Percentiles rank a stretch among this genome's conserved stretches.
Evolutionary conservation across 1,284 basidiomycete genomes (phyloP).

Genomic region (Retiboletus fuscus): DNA sequence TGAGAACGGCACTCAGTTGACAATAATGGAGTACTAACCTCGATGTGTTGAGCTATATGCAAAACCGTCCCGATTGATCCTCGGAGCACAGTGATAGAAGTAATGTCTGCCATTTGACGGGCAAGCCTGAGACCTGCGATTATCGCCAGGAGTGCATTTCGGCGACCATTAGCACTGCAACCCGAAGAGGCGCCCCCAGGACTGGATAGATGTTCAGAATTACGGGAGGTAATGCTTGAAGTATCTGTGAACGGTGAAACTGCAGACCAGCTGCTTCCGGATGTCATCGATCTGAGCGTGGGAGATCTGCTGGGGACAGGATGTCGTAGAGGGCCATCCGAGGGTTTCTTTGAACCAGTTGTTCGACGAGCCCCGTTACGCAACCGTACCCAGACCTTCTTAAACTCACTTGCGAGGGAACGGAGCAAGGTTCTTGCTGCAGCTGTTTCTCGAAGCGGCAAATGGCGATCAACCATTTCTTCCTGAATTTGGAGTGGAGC

Average conservation of each 20-base stretch:
- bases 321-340: too few species aligned
- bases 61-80: constrained; percentile 31
- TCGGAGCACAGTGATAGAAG: constrained; percentile 16
- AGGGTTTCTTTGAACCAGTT: neutral
- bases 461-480: constrained; percentile 38
- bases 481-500: constrained; percentile 29
- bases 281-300: neutral
- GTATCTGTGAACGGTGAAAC: neutral
- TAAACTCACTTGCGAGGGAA: neutral
- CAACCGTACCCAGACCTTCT: neutral
- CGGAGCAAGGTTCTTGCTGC: constrained; percentile 32
- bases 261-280: neutral
- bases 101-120: constrained; percentile 29
- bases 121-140: constrained; percentile 27
- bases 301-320: neutral
- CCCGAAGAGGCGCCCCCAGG: neutral
- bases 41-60: constrained; percentile 23
- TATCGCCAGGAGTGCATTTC: constrained; percentile 6
- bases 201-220: neutral
- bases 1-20: neutral
- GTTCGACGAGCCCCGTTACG: neutral
- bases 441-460: constrained; percentile 28
- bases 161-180: constrained; percentile 11
- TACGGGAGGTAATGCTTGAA: constrained; percentile 3
- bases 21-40: constrained; percentile 19